These are phyloP conservation scores for Vinca minor DNA, from an alignment of 257 asterid genomes.

Conservation along the genomic window DNA sequence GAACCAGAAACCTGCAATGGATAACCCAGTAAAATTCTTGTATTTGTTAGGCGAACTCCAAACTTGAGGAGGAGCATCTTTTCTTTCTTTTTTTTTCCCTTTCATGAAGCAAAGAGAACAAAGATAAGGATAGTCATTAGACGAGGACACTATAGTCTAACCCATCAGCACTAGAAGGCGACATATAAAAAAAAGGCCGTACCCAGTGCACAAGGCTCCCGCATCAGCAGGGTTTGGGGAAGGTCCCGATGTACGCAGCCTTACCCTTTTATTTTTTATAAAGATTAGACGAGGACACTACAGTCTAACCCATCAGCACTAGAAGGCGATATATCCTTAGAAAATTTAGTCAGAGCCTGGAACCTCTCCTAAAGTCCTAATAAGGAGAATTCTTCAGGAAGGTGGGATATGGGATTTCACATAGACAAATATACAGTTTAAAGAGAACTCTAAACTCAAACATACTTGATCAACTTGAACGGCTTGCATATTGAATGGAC, in stretches of 20 bases:
- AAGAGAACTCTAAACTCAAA: constrained; percentile 1
- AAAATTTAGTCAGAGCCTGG: neutral
- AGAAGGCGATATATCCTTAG: neutral
- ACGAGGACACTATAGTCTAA: neutral
- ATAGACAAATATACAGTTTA: neutral
- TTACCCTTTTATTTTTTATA: no score
- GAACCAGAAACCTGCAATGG: constrained; percentile 58
- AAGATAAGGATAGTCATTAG: neutral
- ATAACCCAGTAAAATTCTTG: neutral
- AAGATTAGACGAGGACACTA: neutral
- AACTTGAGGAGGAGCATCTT: neutral
- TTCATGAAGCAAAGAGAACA: neutral
- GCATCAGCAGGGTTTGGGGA: no score
- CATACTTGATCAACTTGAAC: constrained; percentile 84
- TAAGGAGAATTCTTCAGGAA: neutral
- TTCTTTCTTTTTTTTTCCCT: no score
- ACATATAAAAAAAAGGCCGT: no score
- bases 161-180: neutral
- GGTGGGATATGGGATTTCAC: neutral
- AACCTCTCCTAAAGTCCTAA: neutral
- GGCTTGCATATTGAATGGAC: constrained; percentile 70
- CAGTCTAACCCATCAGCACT: neutral
- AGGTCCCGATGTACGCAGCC: no score
- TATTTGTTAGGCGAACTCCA: neutral
- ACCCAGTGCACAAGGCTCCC: no score